Evolutionary conservation across 306 rosid genomes (phyloP).

Genomic region (Vigna radiata): DNA sequence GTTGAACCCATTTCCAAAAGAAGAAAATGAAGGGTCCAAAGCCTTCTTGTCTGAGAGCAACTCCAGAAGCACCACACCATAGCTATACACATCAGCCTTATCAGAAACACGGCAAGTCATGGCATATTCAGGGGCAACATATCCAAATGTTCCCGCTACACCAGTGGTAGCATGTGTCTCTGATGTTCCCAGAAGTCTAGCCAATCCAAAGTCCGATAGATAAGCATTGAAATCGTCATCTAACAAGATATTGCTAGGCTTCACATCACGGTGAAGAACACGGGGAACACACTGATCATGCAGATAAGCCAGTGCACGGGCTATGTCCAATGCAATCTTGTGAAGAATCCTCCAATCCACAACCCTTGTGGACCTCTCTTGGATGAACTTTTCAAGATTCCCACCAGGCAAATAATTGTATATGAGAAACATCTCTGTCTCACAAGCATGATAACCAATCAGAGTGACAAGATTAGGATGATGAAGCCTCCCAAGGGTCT

Average conservation of each 20-base stretch:
- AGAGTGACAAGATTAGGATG: slow-evolving; percentile 87
- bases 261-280: slow-evolving; percentile 92
- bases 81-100: slow-evolving; percentile 94
- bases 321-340: slow-evolving; percentile 93
- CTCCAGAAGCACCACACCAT: slow-evolving; percentile 97
- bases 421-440: slow-evolving; percentile 87
- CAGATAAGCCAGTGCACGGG: slow-evolving; percentile 88
- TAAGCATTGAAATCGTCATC: slow-evolving; percentile 88
- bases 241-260: slow-evolving; percentile 91
- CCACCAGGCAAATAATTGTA: slow-evolving; percentile 92
- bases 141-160: slow-evolving; percentile 96
- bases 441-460: slow-evolving; percentile 93
- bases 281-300: slow-evolving; percentile 95
- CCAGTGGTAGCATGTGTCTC: slow-evolving; percentile 99
- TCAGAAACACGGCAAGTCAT: slow-evolving; percentile 98
- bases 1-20: slow-evolving; percentile 90
- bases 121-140: slow-evolving; percentile 96
- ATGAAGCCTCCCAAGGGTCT: slow-evolving; percentile 90
- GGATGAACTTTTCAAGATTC: slow-evolving; percentile 86
- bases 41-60: slow-evolving; percentile 93
- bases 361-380: slow-evolving; percentile 86
- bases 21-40: slow-evolving; percentile 87
- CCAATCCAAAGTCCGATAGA: slow-evolving; percentile 94
- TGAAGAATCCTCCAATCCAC: slow-evolving; percentile 93
- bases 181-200: slow-evolving; percentile 91